phyloP scores from a whole-genome alignment of 208 protist species.

The Leptomonas pyrrhocoris region DNA sequence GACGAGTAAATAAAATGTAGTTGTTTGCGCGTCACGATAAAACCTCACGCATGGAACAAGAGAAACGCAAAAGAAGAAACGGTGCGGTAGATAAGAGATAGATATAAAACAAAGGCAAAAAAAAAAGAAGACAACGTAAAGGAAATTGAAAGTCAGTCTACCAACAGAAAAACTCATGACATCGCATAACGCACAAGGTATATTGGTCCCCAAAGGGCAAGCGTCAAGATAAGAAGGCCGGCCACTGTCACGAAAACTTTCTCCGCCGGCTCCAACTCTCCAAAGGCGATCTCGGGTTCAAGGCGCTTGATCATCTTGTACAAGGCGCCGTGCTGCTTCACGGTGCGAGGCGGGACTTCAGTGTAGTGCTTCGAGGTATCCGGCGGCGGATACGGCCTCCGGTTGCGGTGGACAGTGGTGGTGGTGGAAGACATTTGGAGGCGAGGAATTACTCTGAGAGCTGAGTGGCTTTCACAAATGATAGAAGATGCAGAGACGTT shows the following conservation, averaged over 20 bases:
- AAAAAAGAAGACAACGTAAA: conserved; percentile 2
- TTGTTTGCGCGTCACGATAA: not conserved
- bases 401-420: conserved; percentile 24
- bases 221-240: conserved; percentile 30
- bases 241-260: conserved; percentile 37
- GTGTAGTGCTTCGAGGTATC: conserved; percentile 80
- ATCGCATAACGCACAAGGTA: conserved; percentile 30
- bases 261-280: conserved; percentile 59
- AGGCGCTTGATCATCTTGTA: conserved; percentile 43
- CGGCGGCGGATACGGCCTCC: conserved; percentile 64
- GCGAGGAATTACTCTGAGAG: no score
- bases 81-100: not conserved
- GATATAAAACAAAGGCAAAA: not conserved
- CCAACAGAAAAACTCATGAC: conserved; percentile 4
- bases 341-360: conserved; percentile 43
- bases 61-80: conserved; percentile 2
- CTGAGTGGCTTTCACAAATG: conserved; percentile 3
- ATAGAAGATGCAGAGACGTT: not conserved
- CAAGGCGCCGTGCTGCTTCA: conserved; percentile 37
- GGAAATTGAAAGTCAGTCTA: not conserved
- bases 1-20: no score
- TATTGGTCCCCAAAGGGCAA: conserved; percentile 33
- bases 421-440: conserved; percentile 26
- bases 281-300: conserved; percentile 51
- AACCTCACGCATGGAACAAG: not conserved